Evolutionary conservation across 2,329 filamentous ascomycete species (phyloP).

Genomic region (Teratosphaeriaceae sp.): DNA sequence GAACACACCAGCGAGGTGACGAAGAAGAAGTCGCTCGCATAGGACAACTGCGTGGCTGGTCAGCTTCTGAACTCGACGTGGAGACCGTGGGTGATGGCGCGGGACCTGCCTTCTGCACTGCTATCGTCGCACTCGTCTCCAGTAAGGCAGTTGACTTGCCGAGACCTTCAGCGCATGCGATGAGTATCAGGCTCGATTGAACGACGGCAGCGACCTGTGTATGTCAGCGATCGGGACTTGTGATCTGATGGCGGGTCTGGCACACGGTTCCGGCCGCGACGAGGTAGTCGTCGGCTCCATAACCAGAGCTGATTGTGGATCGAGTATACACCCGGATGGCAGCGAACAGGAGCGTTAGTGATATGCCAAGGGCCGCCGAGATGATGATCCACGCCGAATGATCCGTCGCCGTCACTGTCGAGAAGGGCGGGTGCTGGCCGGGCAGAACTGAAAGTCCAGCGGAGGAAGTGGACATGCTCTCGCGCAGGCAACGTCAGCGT

Average conservation of each 20-base stretch:
- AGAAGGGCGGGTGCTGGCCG: constrained; percentile 7
- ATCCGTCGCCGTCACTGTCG: constrained; percentile 6
- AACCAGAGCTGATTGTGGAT: constrained; percentile 4
- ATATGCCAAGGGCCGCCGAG: constrained; percentile 7
- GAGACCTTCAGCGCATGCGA: not conserved
- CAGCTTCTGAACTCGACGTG: not conserved
- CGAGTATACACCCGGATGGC: constrained; percentile 9
- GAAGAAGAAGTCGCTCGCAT: constrained; percentile 10
- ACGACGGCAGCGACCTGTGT: not conserved
- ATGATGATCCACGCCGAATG: constrained; percentile 14
- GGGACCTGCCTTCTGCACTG: not conserved
- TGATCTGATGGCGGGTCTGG: not conserved
- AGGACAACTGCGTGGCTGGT: constrained; percentile 6
- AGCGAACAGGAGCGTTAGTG: constrained; percentile 8
- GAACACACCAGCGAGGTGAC: constrained; percentile 3
- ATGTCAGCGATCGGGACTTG: not conserved
- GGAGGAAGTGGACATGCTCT: not conserved
- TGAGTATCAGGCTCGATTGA: not conserved
- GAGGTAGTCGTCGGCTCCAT: constrained; percentile 8
- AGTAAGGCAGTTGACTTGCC: not conserved
- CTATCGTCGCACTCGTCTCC: not conserved
- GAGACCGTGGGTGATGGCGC: not conserved
- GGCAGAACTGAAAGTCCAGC: not conserved
- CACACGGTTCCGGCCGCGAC: constrained; percentile 5
- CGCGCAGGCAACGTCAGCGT: not conserved